A percentile compares a stretch with the other conserved stretches of the same genome.
phyloP scores from a whole-genome alignment of 768 basidiomycete species.

The Sporobolomyces roseus region DNA sequence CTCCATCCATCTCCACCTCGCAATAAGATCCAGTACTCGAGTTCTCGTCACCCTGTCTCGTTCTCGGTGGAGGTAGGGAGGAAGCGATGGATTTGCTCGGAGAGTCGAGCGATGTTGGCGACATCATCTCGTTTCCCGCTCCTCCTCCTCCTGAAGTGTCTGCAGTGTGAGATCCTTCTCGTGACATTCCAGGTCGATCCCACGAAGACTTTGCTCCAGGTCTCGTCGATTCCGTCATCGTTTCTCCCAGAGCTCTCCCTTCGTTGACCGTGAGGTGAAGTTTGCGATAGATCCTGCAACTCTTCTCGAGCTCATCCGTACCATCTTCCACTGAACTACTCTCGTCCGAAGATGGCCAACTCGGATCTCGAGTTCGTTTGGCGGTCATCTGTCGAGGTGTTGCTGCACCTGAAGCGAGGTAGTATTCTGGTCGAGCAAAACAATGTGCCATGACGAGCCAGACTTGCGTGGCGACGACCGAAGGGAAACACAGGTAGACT shows the following conservation, averaged over 20 bases:
- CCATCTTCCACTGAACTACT: constrained; percentile 41
- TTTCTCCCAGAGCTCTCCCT: constrained; percentile 66
- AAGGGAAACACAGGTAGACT: constrained; percentile 68
- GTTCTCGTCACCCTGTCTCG: neutral
- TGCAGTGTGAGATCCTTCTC: constrained; percentile 14
- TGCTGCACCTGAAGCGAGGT: constrained; percentile 46
- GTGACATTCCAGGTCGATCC: constrained; percentile 17
- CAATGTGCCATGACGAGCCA: constrained; percentile 79
- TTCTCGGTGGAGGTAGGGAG: neutral
- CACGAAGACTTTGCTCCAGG: constrained; percentile 13
- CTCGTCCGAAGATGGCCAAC: constrained; percentile 14
- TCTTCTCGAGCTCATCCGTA: constrained; percentile 29
- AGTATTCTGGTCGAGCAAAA: constrained; percentile 74
- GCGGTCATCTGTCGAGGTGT: constrained; percentile 1
- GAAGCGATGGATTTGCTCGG: constrained; percentile 6
- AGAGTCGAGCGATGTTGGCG: neutral
- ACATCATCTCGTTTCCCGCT: neutral
- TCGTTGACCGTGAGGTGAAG: constrained; percentile 69
- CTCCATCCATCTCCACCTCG: constrained; percentile 56
- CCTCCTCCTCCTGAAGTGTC: too few species aligned
- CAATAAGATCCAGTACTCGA: constrained; percentile 62
- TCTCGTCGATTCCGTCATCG: constrained; percentile 47
- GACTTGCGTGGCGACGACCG: constrained; percentile 61
- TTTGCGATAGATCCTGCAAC: constrained; percentile 70
- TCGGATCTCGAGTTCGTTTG: constrained; percentile 4